Evolutionary conservation across 2,329 filamentous ascomycete species (phyloP).

Genomic region (Botrytis squamosa): DNA sequence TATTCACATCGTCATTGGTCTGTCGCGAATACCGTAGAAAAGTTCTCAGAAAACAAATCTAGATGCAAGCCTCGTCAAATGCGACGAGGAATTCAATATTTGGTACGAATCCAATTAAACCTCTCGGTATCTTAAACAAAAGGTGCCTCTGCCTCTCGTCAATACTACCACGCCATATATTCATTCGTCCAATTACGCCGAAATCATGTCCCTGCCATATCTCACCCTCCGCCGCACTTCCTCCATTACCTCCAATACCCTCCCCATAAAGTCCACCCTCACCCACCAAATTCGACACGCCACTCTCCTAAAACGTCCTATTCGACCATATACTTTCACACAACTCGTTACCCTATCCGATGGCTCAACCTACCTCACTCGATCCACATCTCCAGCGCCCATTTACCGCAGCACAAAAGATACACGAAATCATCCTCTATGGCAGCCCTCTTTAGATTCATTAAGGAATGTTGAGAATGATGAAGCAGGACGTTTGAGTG

Average conservation of each 20-base stretch:
- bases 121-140: conserved; percentile 4
- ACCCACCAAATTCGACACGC: conserved; percentile 60
- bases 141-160: conserved; percentile 1
- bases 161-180: conserved; percentile 4
- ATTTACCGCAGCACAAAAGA: conserved; percentile 69
- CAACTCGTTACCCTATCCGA: conserved; percentile 90
- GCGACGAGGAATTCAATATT: not conserved
- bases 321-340: conserved; percentile 94
- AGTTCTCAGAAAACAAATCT: conserved; percentile 16
- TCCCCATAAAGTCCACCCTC: not conserved
- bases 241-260: conserved; percentile 12
- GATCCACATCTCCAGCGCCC: conserved; percentile 69
- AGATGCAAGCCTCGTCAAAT: conserved; percentile 12
- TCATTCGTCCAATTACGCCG: conserved; percentile 9
- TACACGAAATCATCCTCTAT: conserved; percentile 82
- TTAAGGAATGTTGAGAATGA: conserved; percentile 89
- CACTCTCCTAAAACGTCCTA: conserved; percentile 81
- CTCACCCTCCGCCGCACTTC: conserved; percentile 28
- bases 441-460: conserved; percentile 82
- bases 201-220: conserved; percentile 28
- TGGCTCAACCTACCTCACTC: conserved; percentile 78
- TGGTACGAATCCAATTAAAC: conserved; percentile 22
- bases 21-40: not conserved
- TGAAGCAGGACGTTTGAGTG: conserved; percentile 84
- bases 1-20: not conserved